Evolutionary conservation across 768 basidiomycete species (phyloP).

Genomic region (Mycena pura): DNA sequence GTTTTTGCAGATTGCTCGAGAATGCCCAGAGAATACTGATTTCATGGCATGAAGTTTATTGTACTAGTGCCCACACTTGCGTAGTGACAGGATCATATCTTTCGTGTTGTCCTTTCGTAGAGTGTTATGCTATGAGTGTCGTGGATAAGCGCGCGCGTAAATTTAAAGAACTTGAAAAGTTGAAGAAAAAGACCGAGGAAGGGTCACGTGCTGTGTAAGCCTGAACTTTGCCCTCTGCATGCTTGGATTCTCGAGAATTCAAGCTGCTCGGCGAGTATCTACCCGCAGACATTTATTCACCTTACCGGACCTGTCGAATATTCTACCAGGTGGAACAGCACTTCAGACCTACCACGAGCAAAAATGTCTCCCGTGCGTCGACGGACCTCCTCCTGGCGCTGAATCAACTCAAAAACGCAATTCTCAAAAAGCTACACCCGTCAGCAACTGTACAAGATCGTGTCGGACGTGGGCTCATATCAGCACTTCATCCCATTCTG

Average conservation of each 20-base stretch:
- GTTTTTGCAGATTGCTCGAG: slow-evolving; percentile 63
- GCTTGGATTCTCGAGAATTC: slow-evolving; percentile 18
- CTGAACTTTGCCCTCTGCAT: neutral
- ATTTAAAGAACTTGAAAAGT: neutral
- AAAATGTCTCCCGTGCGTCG: slow-evolving; percentile 86
- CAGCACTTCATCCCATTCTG: slow-evolving; percentile 90
- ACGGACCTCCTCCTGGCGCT: slow-evolving; percentile 11
- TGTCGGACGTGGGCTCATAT: slow-evolving; percentile 89
- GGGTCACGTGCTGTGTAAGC: neutral
- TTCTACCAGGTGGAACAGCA: slow-evolving; percentile 51
- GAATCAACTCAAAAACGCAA: slow-evolving; percentile 18
- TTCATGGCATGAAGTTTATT: slow-evolving; percentile 49
- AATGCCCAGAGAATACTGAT: slow-evolving; percentile 65
- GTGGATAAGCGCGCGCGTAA: no score
- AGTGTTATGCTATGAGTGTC: neutral
- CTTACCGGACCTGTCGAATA: slow-evolving; percentile 55
- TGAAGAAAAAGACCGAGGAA: no score
- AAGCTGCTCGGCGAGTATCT: slow-evolving; percentile 3
- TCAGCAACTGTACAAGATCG: slow-evolving; percentile 81
- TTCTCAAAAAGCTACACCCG: slow-evolving; percentile 70
- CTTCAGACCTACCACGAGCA: slow-evolving; percentile 78
- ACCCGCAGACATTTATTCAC: slow-evolving; percentile 51
- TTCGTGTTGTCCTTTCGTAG: neutral
- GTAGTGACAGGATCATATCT: slow-evolving; percentile 9
- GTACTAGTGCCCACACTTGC: neutral